A percentile compares a stretch with the other conserved stretches of the same genome.
Evolutionary conservation across 148 eudicot genomes (phyloP).

Genomic region (Agrostemma githago): DNA sequence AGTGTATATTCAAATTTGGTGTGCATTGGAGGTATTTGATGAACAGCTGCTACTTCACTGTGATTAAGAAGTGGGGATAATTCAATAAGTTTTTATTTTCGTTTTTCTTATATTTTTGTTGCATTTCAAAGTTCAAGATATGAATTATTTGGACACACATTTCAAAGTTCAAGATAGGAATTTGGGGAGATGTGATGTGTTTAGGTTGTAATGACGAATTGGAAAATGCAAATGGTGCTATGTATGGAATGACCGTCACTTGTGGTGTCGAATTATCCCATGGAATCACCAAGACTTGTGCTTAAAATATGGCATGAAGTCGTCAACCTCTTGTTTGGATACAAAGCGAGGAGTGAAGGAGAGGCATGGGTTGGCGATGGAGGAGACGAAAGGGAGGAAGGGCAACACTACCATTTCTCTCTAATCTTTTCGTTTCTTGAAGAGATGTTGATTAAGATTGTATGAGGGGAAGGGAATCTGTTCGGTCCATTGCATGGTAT

Average conservation of each 20-base stretch:
- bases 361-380: neutral
- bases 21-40: neutral
- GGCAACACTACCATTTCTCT: neutral
- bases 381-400: neutral
- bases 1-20: neutral
- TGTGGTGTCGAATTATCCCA: neutral
- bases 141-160: neutral
- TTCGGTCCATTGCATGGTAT: too few relatives aligned
- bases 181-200: neutral
- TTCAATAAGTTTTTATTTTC: neutral
- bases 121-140: neutral
- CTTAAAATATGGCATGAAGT: neutral
- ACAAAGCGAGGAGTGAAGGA: neutral
- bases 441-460: too few relatives aligned
- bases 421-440: too few relatives aligned
- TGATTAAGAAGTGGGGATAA: neutral
- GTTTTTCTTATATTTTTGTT: neutral
- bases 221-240: neutral
- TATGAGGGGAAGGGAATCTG: too few relatives aligned
- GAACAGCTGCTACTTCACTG: neutral
- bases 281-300: neutral
- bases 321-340: neutral
- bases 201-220: neutral
- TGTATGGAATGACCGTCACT: neutral
- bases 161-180: neutral